Evolutionary conservation across 1,284 basidiomycete species (phyloP), one percentile per base, ranked within the genome.

Genomic region (Melampsora americana): DNA sequence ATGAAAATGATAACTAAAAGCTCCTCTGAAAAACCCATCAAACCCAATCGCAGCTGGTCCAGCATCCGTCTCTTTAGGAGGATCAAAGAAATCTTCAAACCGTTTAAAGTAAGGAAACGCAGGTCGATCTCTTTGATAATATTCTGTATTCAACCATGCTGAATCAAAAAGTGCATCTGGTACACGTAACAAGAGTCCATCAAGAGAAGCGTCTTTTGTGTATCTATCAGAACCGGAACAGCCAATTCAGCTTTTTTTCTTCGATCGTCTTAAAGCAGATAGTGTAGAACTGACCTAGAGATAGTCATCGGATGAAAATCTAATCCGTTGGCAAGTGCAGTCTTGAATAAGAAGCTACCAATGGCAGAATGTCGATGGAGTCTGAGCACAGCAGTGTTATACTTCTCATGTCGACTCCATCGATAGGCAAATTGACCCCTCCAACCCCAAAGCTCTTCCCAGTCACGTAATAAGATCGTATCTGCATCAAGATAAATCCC

Each of bases 241-340:
- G 11, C 4, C 39, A 42, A n/a, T n/a, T 32, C 28, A 7, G 18
- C 1, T 64, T 64, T 50, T 39, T 68, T 2, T 30, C 23, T 0
- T n/a, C 28, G 53, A 48, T n/a, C n/a, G n/a, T n/a, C n/a, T 30
- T 35, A 7, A 14, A 50, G 23, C n/a, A 53, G 0, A 1, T 28
- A 48, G 23, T 50, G n/a, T 35, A 42, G 26, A 35, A 62, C 72
- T 67, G 11, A 75, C 72, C 72, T 64, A 66, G 89, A 89, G 59
- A 94, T 88, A 0, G 89, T 90, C 89, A 92, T 91, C 0, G 92
- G 92, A 80, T 93, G 92, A 82, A 94, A 92, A 83, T 93, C 92
- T 80, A 93, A 82, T 32, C 88, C 88, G 80, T 94, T 92, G 82
- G 89, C 90, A 78, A 93, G 83, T n/a, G 91, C 91, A 0, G 91